Evolutionary conservation across 2,329 filamentous ascomycete species (phyloP).

Genomic region (Sporothrix mexicana): DNA sequence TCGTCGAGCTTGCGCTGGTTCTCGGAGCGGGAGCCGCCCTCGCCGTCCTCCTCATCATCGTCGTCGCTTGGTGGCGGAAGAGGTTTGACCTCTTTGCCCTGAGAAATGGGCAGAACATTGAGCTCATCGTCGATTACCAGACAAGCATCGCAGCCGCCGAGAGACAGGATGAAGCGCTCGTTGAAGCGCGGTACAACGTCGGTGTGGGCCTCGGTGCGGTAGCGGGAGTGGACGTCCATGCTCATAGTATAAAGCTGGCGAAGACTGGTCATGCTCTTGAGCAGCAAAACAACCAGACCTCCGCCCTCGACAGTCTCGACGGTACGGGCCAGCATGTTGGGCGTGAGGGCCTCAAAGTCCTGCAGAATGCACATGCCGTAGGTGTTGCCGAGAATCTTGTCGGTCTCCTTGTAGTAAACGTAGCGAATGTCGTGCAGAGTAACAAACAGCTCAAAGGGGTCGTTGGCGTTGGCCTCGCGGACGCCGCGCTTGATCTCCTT

Average conservation of each 20-base stretch:
- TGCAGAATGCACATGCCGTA: conserved; percentile 84
- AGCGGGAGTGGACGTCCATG: conserved; percentile 97
- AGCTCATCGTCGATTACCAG: conserved; percentile 97
- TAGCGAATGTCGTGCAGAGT: conserved; percentile 97
- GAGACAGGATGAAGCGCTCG: conserved; percentile 92
- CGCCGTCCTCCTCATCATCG: conserved; percentile 68
- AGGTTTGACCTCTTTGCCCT: conserved; percentile 85
- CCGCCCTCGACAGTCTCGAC: conserved; percentile 98
- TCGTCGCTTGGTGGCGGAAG: conserved; percentile 78
- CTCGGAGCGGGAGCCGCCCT: conserved; percentile 64
- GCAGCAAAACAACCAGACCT: conserved; percentile 83
- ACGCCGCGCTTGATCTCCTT: conserved; percentile 96
- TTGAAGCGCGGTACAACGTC: conserved; percentile 97
- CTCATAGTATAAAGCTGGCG: conserved; percentile 96
- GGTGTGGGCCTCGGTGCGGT: conserved; percentile 92
- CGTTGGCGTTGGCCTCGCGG: conserved; percentile 87
- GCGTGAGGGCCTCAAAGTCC: conserved; percentile 96
- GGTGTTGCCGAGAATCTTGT: conserved; percentile 97
- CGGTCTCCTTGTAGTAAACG: conserved; percentile 99
- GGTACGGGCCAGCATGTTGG: conserved; percentile 92
- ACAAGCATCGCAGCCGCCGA: conserved; percentile 94
- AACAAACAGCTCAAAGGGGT: conserved; percentile 97
- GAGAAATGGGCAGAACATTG: conserved; percentile 95
- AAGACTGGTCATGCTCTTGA: conserved; percentile 96
- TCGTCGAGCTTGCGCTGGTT: conserved; percentile 79